These are phyloP conservation scores for Acer yangbiense DNA, from an alignment of 345 rosid species.

Conservation along the genomic window DNA sequence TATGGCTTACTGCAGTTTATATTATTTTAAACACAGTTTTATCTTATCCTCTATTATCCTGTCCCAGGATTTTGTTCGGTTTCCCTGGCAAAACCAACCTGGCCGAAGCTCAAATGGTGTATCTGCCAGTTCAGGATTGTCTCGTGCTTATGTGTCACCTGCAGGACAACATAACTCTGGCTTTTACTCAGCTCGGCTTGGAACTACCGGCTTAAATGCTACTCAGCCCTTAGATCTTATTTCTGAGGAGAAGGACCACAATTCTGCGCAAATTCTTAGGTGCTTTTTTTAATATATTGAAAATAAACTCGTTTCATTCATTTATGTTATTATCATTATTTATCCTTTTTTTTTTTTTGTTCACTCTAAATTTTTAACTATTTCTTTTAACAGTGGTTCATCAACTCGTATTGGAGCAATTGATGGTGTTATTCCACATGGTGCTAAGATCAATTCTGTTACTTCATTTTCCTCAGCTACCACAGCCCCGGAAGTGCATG, in stretches of 20 bases:
- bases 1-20: background rate
- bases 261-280: constrained; percentile 62
- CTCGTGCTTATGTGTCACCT: constrained; percentile 49
- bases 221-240: constrained; percentile 62
- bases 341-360: background rate
- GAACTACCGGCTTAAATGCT: constrained; percentile 51
- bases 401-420: constrained; percentile 51
- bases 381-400: constrained; percentile 47
- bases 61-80: constrained; percentile 91
- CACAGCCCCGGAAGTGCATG: constrained; percentile 49
- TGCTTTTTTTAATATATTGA: constrained; percentile 21
- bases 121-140: constrained; percentile 51
- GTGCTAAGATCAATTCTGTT: constrained; percentile 51
- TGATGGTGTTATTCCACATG: constrained; percentile 48
- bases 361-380: constrained; percentile 10
- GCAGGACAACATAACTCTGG: constrained; percentile 55
- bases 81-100: constrained; percentile 96
- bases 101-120: constrained; percentile 58
- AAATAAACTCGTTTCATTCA: background rate
- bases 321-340: background rate
- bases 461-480: constrained; percentile 49
- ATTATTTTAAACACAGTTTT: background rate
- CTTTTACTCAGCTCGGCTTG: constrained; percentile 41
- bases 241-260: constrained; percentile 59
- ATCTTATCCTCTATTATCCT: constrained; percentile 5